Evolutionary conservation across 768 basidiomycete species (phyloP).

Genomic region (Amanita pseudoporphyria): DNA sequence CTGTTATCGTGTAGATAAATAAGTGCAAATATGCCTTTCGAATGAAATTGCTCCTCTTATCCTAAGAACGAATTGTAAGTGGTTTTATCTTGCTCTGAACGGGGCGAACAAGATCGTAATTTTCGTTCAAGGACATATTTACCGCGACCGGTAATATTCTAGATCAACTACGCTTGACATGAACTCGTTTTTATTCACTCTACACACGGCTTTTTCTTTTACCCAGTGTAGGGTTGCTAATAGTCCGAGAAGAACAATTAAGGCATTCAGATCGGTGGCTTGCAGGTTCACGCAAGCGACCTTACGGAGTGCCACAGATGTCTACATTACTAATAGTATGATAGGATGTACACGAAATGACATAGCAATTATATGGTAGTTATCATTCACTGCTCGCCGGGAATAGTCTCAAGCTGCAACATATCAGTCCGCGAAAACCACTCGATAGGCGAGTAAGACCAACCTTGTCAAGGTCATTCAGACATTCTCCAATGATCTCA

Average conservation of each 20-base stretch:
- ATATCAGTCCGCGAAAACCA: not conserved
- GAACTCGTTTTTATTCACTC: slow-evolving; percentile 36
- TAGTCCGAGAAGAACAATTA: slow-evolving; percentile 34
- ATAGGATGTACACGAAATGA: not conserved
- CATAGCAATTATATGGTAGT: not conserved
- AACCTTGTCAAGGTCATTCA: slow-evolving; percentile 76
- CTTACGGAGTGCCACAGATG: slow-evolving; percentile 59
- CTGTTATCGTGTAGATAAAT: not conserved
- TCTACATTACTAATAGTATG: not conserved
- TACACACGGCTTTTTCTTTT: slow-evolving; percentile 26
- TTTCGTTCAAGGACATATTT: no score
- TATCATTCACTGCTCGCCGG: slow-evolving; percentile 12
- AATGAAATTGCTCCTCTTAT: not conserved
- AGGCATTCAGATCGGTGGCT: slow-evolving; percentile 53
- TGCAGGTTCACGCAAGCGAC: slow-evolving; percentile 28
- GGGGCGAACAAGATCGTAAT: no score
- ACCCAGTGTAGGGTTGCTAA: slow-evolving; percentile 45
- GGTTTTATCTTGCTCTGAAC: no score
- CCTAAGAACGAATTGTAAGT: not conserved
- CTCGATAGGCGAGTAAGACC: slow-evolving; percentile 13
- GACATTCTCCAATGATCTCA: slow-evolving; percentile 61
- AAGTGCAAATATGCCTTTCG: not conserved
- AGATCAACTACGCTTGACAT: no score
- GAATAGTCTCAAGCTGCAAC: slow-evolving; percentile 14
- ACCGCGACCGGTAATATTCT: no score